These are phyloP conservation scores for Beta vulgaris DNA, from an alignment of 148 eudicot genomes.

Conservation along the genomic window DNA sequence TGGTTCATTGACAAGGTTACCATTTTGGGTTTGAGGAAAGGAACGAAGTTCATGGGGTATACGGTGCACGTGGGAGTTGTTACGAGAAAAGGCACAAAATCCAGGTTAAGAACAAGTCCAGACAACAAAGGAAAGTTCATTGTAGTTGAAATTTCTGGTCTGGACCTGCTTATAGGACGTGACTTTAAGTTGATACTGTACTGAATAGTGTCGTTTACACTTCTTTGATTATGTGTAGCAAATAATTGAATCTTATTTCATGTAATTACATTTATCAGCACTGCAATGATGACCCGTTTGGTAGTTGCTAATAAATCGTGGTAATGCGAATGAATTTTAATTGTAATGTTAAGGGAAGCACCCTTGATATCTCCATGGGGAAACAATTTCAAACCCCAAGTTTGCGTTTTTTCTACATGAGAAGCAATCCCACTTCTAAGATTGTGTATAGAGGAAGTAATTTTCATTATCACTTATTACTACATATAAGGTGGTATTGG, in stretches of 20 bases:
- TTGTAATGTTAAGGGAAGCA: no score
- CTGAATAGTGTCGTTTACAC: neutral
- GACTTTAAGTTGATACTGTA: constrained; percentile 38
- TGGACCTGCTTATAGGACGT: constrained; percentile 45
- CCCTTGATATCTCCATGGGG: no score
- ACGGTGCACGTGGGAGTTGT: neutral
- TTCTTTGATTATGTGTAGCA: neutral
- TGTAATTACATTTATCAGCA: neutral
- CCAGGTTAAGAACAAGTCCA: constrained; percentile 1
- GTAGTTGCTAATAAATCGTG: no score
- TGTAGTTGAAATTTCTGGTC: constrained; percentile 36
- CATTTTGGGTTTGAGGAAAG: constrained; percentile 47
- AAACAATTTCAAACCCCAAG: no score
- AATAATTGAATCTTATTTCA: neutral
- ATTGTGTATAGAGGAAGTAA: no score
- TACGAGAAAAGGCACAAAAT: neutral
- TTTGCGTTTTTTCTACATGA: no score
- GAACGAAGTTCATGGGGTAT: constrained; percentile 8
- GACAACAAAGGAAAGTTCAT: constrained; percentile 32
- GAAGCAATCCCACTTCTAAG: no score
- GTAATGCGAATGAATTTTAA: no score
- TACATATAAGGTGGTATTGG: no score
- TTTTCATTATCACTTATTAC: no score
- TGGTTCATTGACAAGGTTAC: constrained; percentile 60
- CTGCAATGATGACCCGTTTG: no score